phyloP scores from a whole-genome alignment of 2,329 filamentous ascomycete genomes.

The Mollisiaceae sp. region DNA sequence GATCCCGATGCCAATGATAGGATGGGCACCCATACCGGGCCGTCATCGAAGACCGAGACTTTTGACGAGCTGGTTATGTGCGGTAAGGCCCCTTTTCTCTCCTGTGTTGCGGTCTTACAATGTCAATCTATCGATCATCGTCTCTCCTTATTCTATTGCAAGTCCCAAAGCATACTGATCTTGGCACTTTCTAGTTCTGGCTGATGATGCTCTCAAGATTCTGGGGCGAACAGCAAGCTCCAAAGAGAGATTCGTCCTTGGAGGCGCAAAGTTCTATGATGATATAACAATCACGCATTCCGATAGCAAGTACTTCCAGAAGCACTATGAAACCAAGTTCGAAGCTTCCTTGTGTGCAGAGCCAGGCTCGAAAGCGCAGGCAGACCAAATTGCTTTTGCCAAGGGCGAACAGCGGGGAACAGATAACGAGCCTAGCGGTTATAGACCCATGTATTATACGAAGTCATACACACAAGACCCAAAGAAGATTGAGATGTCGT shows the following conservation, averaged over 20 bases:
- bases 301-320: constrained; percentile 68
- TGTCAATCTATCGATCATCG: neutral
- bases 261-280: constrained; percentile 72
- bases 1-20: constrained; percentile 57
- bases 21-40: constrained; percentile 44
- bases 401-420: constrained; percentile 54
- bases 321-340: constrained; percentile 70
- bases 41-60: constrained; percentile 52
- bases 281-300: constrained; percentile 74
- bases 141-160: neutral
- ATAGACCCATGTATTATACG: constrained; percentile 70
- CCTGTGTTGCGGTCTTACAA: neutral
- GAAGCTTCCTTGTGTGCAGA: constrained; percentile 55
- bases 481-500: constrained; percentile 70
- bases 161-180: neutral
- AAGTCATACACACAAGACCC: constrained; percentile 61
- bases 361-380: constrained; percentile 49
- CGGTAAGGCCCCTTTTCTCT: constrained; percentile 4
- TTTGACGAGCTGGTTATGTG: constrained; percentile 73
- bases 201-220: constrained; percentile 67
- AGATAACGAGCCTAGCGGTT: constrained; percentile 57
- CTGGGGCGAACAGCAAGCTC: constrained; percentile 61
- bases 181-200: constrained; percentile 48
- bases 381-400: constrained; percentile 48
- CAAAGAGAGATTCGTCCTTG: constrained; percentile 69